Base-by-base conservation (phyloP, 768 basidiomycete species). In the Boletus tylopilopsis region DNA sequence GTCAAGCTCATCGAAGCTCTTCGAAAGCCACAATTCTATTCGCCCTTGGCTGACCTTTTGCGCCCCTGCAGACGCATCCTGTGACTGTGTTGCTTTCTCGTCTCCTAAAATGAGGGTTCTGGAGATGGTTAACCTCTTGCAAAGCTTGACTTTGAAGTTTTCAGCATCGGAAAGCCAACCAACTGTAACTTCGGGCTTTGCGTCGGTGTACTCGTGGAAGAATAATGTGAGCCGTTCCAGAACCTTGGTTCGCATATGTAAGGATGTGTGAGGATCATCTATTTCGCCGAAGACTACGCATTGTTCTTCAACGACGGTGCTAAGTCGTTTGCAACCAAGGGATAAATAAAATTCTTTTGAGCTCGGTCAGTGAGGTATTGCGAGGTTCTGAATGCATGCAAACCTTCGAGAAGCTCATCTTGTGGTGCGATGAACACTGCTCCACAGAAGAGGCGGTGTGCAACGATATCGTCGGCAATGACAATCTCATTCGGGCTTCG, bases 381-480 rank as follows among this genome's bases (percentile, higher is more conserved):
- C n/a, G n/a, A n/a, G n/a, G n/a, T n/a, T n/a, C 7, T n/a, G 19
- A 15, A 43, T 0, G 2, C 21, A 9, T 22, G 1, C 55, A 35
- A 50, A 87, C 83, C 78, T 82, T 97, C 94, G 6, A 97, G 73
- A 4, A 30, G 39, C 16, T 15, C 6, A 63, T 96, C 93, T 63
- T 93, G 87, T 1, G 88, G 87, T 7, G 86, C 88, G 9, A 77
- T 77, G 59, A 84, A 87, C 10, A 94, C 70, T 2, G 75, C 73
- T 32, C 83, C 81, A 11, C 82, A 82, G 61, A 94, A 94, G 15
- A 84, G 72, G 49, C 86, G 83, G 59, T 84, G 80, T 8, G 83
- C 70, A 42, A 86, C 84, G 3, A 82, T 82, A 62, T 95, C 91
- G 63, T 97, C 93, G 11, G 86, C 85, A 38, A 95, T 77, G 24